Conservation (phyloP, 345 rosid species). For the Trapa incisa region DNA sequence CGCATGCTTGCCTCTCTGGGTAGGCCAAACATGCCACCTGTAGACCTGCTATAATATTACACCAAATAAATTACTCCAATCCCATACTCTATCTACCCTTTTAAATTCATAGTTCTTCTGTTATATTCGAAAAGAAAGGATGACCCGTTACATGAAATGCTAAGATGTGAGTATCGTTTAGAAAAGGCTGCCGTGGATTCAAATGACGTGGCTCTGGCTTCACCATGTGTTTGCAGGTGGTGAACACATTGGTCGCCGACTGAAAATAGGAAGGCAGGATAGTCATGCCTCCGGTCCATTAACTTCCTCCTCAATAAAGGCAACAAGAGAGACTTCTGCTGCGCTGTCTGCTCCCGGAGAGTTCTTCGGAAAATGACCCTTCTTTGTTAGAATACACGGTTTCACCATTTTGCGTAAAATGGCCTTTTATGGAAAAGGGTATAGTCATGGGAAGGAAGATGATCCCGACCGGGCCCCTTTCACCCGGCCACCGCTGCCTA, state of each 20-base stretch:
- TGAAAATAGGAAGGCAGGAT: background rate
- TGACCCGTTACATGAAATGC: background rate
- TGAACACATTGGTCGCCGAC: background rate
- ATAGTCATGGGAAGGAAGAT: too few relatives aligned
- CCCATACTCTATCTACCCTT: too few relatives aligned
- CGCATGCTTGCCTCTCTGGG: background rate
- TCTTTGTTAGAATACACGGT: background rate
- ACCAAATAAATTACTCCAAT: background rate
- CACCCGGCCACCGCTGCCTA: background rate
- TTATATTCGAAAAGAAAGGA: background rate
- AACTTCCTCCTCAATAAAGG: background rate
- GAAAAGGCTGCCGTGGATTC: background rate
- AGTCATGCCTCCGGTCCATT: background rate
- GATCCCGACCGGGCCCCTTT: background rate
- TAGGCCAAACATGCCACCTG: background rate
- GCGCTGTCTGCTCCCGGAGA: background rate
- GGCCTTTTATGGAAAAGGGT: too few relatives aligned
- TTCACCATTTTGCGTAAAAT: background rate
- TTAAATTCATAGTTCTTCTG: too few relatives aligned
- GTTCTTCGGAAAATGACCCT: background rate
- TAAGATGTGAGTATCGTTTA: background rate
- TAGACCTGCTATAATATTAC: background rate
- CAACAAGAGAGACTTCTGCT: too few relatives aligned
- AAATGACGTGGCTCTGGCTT: conserved; percentile 1
- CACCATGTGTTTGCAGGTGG: background rate